Evolutionary conservation across 2,329 filamentous ascomycete species (phyloP).

Genomic region (Epichloe amarillans): DNA sequence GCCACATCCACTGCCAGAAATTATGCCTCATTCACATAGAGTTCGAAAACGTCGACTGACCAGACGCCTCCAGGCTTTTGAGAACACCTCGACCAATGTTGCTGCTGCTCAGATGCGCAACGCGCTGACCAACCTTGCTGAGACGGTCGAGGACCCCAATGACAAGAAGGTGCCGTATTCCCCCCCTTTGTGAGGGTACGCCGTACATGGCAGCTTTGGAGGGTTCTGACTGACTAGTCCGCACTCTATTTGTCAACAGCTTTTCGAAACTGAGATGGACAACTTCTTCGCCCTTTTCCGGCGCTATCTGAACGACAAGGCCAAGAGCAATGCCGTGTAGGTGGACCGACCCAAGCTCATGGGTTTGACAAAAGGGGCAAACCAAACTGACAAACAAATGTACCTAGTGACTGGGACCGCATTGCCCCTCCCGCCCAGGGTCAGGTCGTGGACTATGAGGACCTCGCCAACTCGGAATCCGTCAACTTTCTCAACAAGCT

Average conservation of each 20-base stretch:
- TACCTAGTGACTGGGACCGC: constrained; percentile 79
- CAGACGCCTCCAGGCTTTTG: constrained; percentile 60
- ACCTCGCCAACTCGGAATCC: constrained; percentile 77
- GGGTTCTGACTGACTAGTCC: constrained; percentile 1
- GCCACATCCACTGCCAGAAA: not conserved
- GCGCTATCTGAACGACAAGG: constrained; percentile 96
- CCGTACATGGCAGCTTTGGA: not conserved
- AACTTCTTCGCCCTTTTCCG: constrained; percentile 99
- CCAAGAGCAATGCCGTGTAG: constrained; percentile 84
- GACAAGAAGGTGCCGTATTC: constrained; percentile 60
- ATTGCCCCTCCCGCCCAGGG: constrained; percentile 86
- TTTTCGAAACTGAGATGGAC: constrained; percentile 99
- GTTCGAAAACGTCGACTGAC: constrained; percentile 13
- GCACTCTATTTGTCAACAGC: constrained; percentile 29
- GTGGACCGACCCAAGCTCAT: constrained; percentile 12
- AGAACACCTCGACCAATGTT: constrained; percentile 97
- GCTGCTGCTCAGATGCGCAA: constrained; percentile 99
- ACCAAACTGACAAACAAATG: constrained; percentile 1
- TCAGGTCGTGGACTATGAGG: constrained; percentile 91
- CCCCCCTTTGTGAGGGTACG: not conserved
- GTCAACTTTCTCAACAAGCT: constrained; percentile 94
- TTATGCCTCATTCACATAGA: not conserved
- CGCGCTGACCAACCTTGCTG: constrained; percentile 79
- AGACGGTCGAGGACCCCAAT: constrained; percentile 72
- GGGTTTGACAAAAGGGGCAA: not conserved